A percentile compares a stretch with the other conserved stretches of the same genome.
phyloP scores from a whole-genome alignment of 441 rosid genomes.

The Populus tomentosa region DNA sequence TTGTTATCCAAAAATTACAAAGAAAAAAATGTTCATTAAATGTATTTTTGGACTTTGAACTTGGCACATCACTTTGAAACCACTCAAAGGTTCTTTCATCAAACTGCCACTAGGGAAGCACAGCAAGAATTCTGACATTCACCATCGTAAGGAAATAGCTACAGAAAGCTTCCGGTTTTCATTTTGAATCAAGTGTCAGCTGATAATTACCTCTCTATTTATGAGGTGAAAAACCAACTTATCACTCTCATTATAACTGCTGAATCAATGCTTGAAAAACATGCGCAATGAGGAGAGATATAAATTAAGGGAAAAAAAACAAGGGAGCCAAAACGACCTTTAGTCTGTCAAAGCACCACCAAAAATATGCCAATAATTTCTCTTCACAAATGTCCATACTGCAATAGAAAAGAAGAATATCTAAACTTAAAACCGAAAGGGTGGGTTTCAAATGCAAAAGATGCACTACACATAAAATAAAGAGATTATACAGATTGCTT shows the following conservation, averaged over 20 bases:
- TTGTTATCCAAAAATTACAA: background rate
- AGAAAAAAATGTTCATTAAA: background rate
- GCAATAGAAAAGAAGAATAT: constrained; percentile 26
- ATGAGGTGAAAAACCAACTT: background rate
- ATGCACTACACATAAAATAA: background rate
- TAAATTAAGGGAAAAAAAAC: too few species aligned
- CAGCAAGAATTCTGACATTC: background rate
- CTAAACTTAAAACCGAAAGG: background rate
- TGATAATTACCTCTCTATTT: background rate
- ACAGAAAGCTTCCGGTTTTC: background rate
- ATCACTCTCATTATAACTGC: background rate
- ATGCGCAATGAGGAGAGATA: too few species aligned
- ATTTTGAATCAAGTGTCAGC: background rate
- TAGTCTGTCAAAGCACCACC: constrained; percentile 94
- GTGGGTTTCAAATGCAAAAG: constrained; percentile 5
- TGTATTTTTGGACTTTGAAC: background rate
- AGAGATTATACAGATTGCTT: background rate
- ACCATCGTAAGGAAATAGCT: background rate
- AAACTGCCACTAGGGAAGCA: background rate
- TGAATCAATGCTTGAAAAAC: background rate
- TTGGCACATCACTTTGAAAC: background rate
- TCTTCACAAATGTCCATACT: constrained; percentile 82
- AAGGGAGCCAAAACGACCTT: constrained; percentile 48
- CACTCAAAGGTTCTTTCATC: background rate
- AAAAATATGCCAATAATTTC: constrained; percentile 87